A percentile compares a stretch with the other conserved stretches of the same genome.
Conservation (phyloP, 345 rosid species). For the Rhodamnia rubescens region DNA sequence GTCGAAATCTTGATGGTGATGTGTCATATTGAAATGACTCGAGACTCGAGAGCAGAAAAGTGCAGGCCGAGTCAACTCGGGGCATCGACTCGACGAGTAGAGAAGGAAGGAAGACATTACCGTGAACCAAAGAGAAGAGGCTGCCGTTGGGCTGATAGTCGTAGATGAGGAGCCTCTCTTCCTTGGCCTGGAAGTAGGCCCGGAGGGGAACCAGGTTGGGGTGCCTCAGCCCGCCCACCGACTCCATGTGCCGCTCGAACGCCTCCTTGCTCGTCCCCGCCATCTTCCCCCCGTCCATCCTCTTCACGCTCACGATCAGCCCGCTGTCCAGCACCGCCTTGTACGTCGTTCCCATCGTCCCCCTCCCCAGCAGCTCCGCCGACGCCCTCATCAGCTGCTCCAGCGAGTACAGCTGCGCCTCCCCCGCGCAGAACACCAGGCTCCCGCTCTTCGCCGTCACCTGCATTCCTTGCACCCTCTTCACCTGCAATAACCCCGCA, state of each 20-base stretch:
- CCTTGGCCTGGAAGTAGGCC: constrained; percentile 74
- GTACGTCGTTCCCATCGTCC: constrained; percentile 71
- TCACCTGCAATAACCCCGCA: constrained; percentile 12
- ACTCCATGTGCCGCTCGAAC: constrained; percentile 85
- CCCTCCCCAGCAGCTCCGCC: constrained; percentile 87
- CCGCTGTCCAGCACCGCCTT: constrained; percentile 79
- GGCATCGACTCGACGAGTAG: too few relatives aligned
- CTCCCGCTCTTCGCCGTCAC: constrained; percentile 66
- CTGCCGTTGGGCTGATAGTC: constrained; percentile 95
- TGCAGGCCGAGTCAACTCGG: neutral
- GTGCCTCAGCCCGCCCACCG: constrained; percentile 87
- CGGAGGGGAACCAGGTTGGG: constrained; percentile 89
- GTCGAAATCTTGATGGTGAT: neutral
- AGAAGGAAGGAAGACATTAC: constrained; percentile 13
- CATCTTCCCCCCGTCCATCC: constrained; percentile 65
- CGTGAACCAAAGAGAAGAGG: constrained; percentile 74
- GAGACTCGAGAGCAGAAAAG: neutral
- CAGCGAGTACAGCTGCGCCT: constrained; percentile 63
- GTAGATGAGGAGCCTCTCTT: constrained; percentile 72
- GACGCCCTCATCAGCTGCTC: constrained; percentile 95
- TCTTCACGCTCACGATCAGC: constrained; percentile 62
- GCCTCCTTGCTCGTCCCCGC: constrained; percentile 39
- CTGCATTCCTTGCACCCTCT: constrained; percentile 46
- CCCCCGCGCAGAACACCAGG: constrained; percentile 77
- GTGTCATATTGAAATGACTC: neutral